Percentiles rank a stretch among this genome's conserved stretches.
Conservation (phyloP, 2,329 filamentous ascomycete species). For the Ceratocystis papillata region DNA sequence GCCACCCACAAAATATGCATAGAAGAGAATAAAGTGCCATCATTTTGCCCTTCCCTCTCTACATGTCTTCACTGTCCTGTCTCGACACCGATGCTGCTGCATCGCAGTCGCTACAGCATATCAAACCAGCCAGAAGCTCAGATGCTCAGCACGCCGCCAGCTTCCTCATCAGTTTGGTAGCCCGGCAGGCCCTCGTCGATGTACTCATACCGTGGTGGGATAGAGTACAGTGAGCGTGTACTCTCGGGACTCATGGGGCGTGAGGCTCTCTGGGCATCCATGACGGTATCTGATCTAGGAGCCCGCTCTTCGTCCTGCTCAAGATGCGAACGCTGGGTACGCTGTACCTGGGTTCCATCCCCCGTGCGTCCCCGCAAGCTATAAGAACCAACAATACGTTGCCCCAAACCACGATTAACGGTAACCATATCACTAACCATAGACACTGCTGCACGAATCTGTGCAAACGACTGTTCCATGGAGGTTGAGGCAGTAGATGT, state of each 20-base stretch:
- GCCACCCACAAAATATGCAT: neutral
- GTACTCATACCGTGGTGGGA: conserved; percentile 24
- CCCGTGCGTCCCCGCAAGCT: conserved; percentile 12
- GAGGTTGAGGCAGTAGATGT: conserved; percentile 29
- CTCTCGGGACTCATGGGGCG: conserved; percentile 22
- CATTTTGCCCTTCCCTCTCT: too few relatives aligned
- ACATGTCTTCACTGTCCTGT: too few relatives aligned
- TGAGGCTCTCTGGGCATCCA: neutral
- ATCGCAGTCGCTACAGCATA: neutral
- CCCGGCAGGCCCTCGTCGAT: conserved; percentile 26
- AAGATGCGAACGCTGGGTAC: neutral
- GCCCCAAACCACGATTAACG: conserved; percentile 34
- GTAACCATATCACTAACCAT: conserved; percentile 39
- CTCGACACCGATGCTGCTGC: neutral
- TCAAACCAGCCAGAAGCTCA: neutral
- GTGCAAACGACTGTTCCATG: conserved; percentile 41
- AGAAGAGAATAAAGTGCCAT: too few relatives aligned
- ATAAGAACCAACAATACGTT: conserved; percentile 20
- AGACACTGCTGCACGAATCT: conserved; percentile 38
- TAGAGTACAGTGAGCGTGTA: conserved; percentile 19
- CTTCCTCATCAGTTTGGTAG: conserved; percentile 25
- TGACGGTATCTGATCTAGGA: neutral
- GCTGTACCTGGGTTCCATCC: conserved; percentile 1
- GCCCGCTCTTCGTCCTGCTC: neutral
- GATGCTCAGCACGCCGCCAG: neutral